Conservation (phyloP, 495 filamentous ascomycete species). For the Aspergillus conjunctus region DNA sequence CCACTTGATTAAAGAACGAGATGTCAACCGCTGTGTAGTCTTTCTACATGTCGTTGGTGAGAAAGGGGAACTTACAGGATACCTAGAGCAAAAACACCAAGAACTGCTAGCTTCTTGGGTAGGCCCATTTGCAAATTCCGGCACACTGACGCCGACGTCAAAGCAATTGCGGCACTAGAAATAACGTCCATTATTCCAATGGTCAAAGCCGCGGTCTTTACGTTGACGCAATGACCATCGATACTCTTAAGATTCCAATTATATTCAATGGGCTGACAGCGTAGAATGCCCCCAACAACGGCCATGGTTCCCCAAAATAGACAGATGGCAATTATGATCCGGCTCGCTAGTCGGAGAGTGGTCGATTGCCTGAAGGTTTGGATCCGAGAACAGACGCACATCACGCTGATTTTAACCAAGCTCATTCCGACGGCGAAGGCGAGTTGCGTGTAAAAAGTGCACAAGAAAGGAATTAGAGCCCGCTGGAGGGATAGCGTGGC, state of each 20-base stretch:
- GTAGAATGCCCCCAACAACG: background rate
- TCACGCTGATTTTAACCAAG: constrained; percentile 6
- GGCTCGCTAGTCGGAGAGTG: background rate
- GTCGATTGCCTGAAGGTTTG: background rate
- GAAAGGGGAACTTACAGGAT: constrained; percentile 3
- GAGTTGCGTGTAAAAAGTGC: constrained; percentile 7
- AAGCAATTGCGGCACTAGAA: background rate
- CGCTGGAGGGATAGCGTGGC: background rate
- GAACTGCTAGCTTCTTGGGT: constrained; percentile 3
- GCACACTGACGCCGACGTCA: background rate
- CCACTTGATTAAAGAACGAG: background rate
- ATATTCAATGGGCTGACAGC: constrained; percentile 10
- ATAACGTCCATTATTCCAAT: constrained; percentile 6
- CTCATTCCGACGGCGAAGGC: constrained; percentile 5
- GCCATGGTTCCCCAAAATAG: constrained; percentile 7
- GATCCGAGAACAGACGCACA: background rate
- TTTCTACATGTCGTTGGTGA: background rate
- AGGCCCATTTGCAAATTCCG: background rate
- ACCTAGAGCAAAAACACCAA: constrained; percentile 1
- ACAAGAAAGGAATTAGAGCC: background rate
- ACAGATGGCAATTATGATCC: constrained; percentile 2
- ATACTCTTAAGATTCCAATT: constrained; percentile 2
- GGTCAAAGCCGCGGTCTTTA: background rate
- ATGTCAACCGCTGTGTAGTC: background rate
- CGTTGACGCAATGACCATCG: constrained; percentile 6